Evolutionary conservation across 306 rosid species (phyloP).

Genomic region (Oxytropis ochrocephala): DNA sequence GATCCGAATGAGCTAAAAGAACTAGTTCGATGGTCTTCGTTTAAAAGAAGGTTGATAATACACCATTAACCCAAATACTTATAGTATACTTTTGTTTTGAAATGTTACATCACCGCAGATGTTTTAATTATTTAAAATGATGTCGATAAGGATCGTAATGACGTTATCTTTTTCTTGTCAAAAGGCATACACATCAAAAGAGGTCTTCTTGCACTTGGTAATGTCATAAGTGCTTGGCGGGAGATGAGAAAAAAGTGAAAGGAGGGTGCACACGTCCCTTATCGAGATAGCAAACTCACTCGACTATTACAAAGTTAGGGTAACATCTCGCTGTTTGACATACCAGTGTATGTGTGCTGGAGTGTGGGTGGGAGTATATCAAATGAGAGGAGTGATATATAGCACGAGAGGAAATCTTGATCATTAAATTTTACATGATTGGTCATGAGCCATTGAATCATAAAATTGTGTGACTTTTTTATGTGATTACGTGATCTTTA

Average conservation of each 20-base stretch:
- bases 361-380: neutral
- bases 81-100: constrained; percentile 5
- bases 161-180: constrained; percentile 6
- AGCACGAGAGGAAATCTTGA: neutral
- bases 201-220: constrained; percentile 92
- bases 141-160: neutral
- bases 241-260: constrained; percentile 83
- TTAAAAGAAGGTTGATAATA: constrained; percentile 60
- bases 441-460: neutral
- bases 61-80: neutral
- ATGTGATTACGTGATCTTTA: neutral
- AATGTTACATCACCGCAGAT: neutral
- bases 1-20: constrained; percentile 88
- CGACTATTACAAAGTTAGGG: constrained; percentile 79
- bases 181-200: constrained; percentile 75
- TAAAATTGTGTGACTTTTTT: neutral
- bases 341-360: neutral
- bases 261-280: constrained; percentile 75
- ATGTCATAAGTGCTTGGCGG: constrained; percentile 79
- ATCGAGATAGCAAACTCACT: constrained; percentile 86
- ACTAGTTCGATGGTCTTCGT: constrained; percentile 76
- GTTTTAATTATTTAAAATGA: constrained; percentile 4
- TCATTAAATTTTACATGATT: neutral
- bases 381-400: neutral
- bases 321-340: constrained; percentile 18